Conservation (phyloP, 352 stramenopile species). For the Globisporangium emineosum region DNA sequence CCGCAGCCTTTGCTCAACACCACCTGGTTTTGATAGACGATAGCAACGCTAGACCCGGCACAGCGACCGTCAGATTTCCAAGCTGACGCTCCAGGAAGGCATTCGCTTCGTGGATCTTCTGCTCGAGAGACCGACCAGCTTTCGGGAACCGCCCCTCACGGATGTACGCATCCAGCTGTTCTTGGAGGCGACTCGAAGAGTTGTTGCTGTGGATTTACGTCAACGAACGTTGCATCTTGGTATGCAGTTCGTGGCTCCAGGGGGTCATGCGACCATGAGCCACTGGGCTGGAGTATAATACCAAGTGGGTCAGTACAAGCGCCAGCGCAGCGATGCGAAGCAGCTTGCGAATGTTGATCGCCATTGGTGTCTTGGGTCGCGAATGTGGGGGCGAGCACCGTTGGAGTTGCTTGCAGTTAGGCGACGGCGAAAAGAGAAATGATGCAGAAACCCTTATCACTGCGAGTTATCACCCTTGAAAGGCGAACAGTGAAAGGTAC, state of each 20-base stretch:
- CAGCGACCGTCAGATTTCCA: slow-evolving; percentile 27
- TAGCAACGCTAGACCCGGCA: slow-evolving; percentile 36
- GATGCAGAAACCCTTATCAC: too few species aligned
- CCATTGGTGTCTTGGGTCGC: too few species aligned
- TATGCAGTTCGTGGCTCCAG: slow-evolving; percentile 12
- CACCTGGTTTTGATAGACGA: slow-evolving; percentile 53
- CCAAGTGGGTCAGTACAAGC: slow-evolving; percentile 1
- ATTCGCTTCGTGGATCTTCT: slow-evolving; percentile 43
- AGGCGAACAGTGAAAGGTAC: too few species aligned
- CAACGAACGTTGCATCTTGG: slow-evolving; percentile 16
- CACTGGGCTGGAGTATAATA: neutral
- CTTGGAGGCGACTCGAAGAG: slow-evolving; percentile 20
- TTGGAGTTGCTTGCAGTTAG: too few species aligned
- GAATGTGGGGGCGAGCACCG: too few species aligned
- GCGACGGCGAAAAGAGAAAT: too few species aligned
- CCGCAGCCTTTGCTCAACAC: slow-evolving; percentile 42
- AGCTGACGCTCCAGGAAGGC: slow-evolving; percentile 43
- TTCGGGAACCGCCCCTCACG: too few species aligned
- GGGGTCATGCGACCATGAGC: slow-evolving; percentile 10
- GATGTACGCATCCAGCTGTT: slow-evolving; percentile 35
- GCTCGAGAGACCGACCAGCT: neutral
- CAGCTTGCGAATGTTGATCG: too few species aligned
- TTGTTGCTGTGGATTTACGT: too few species aligned
- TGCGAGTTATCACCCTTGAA: too few species aligned
- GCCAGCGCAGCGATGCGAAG: neutral